Evolutionary conservation across 257 asterid genomes (phyloP).

Genomic region (Paulownia fortunei): DNA sequence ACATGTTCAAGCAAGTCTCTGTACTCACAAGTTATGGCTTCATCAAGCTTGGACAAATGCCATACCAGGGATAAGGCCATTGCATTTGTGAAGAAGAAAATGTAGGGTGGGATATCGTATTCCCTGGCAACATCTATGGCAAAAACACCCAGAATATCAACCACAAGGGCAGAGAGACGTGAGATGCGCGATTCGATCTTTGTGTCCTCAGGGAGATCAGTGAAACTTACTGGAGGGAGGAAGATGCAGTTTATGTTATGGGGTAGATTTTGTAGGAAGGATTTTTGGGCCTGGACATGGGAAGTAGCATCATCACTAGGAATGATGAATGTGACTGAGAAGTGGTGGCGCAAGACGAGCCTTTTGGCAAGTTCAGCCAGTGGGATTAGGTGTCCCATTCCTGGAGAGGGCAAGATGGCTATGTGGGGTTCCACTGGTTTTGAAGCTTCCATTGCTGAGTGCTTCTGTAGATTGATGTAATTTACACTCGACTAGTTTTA

Average conservation of each 20-base stretch:
- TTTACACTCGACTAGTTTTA: not conserved
- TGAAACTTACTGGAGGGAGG: not conserved
- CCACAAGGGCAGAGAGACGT: not conserved
- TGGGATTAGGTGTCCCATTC: constrained; percentile 1
- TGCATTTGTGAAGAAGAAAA: constrained; percentile 16
- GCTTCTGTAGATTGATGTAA: not conserved
- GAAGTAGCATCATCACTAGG: not conserved
- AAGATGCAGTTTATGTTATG: not conserved
- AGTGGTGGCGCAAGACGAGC: not conserved
- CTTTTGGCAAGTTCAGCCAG: not conserved
- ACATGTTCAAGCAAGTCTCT: not conserved
- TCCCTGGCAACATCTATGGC: not conserved
- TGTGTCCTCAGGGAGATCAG: not conserved
- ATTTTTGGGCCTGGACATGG: not conserved
- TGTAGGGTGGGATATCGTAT: not conserved
- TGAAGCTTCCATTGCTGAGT: not conserved
- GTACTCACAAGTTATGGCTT: not conserved
- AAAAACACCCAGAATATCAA: constrained; percentile 5
- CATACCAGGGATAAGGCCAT: constrained; percentile 14
- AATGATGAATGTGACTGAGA: constrained; percentile 20
- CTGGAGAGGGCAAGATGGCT: constrained; percentile 20
- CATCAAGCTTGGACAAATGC: not conserved
- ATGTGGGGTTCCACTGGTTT: not conserved
- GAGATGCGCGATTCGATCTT: constrained; percentile 11
- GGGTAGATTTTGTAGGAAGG: constrained; percentile 5